Evolutionary conservation across 306 rosid species (phyloP).

Genomic region (Vigna trinervia): DNA sequence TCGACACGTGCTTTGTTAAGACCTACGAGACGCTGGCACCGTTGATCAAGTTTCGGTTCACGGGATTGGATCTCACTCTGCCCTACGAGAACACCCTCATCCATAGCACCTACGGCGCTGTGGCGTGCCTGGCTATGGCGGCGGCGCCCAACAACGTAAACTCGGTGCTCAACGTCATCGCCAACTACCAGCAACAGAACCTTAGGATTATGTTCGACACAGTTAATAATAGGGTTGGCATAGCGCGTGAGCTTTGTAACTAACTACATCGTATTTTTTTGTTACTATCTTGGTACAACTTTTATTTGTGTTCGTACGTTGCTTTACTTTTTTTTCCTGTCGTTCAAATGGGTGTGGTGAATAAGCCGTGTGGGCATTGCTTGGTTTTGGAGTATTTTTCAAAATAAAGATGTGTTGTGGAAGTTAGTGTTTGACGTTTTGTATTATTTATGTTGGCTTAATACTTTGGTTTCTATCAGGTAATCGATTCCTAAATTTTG

Average conservation of each 20-base stretch:
- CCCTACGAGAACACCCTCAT: constrained; percentile 74
- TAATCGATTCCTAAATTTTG: no score
- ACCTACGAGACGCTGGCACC: constrained; percentile 57
- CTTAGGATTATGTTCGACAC: constrained; percentile 86
- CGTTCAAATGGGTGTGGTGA: constrained; percentile 11
- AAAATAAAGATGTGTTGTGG: not conserved
- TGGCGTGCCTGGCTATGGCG: constrained; percentile 84
- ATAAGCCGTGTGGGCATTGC: constrained; percentile 15
- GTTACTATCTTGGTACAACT: not conserved
- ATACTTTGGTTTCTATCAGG: no score
- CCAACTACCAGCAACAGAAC: constrained; percentile 93
- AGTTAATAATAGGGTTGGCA: constrained; percentile 72
- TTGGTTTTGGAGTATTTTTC: constrained; percentile 24
- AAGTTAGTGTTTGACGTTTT: not conserved
- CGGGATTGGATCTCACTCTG: constrained; percentile 62
- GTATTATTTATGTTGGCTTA: no score
- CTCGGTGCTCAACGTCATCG: constrained; percentile 83
- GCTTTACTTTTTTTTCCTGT: not conserved
- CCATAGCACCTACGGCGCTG: constrained; percentile 65
- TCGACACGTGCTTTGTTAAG: constrained; percentile 73
- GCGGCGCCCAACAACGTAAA: constrained; percentile 71
- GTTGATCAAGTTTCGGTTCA: constrained; percentile 51
- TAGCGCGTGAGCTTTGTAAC: constrained; percentile 90
- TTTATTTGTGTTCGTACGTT: constrained; percentile 10
- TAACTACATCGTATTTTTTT: constrained; percentile 20